phyloP scores from a whole-genome alignment of 495 filamentous ascomycete genomes.

The Copromyces sp. region DNA sequence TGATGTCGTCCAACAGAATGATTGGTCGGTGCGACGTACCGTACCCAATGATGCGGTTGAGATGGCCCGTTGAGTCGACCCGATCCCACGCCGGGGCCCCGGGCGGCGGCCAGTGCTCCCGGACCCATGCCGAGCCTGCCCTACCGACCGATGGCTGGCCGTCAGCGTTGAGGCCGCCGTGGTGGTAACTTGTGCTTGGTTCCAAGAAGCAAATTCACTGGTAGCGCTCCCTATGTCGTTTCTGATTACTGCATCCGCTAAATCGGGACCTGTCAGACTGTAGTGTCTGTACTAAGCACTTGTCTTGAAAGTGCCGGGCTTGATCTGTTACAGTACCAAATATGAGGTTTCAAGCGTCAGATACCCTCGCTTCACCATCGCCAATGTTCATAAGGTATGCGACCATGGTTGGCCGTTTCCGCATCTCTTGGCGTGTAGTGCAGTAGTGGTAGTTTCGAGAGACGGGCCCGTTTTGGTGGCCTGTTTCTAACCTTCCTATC shows the following conservation, averaged over 20 bases:
- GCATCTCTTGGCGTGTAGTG: background rate
- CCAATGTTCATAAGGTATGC: background rate
- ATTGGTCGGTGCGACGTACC: background rate
- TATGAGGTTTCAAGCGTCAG: background rate
- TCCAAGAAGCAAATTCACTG: background rate
- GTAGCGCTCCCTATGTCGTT: background rate
- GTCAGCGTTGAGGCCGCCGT: background rate
- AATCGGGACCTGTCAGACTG: background rate
- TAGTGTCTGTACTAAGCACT: background rate
- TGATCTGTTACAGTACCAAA: background rate
- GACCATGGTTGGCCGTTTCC: background rate
- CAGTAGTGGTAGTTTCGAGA: background rate
- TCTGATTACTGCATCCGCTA: background rate
- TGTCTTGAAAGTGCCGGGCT: background rate
- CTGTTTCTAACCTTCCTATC: background rate
- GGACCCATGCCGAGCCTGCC: background rate
- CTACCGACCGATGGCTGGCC: background rate
- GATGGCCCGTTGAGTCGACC: background rate
- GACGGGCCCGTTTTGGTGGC: background rate
- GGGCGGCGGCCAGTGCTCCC: background rate
- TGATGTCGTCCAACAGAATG: background rate
- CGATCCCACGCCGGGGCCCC: background rate
- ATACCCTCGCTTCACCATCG: background rate
- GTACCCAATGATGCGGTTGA: background rate
- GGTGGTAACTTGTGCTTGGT: background rate